Evolutionary conservation across 805 yeast species (phyloP).

Genomic region (Zygoascus ofunaensis): DNA sequence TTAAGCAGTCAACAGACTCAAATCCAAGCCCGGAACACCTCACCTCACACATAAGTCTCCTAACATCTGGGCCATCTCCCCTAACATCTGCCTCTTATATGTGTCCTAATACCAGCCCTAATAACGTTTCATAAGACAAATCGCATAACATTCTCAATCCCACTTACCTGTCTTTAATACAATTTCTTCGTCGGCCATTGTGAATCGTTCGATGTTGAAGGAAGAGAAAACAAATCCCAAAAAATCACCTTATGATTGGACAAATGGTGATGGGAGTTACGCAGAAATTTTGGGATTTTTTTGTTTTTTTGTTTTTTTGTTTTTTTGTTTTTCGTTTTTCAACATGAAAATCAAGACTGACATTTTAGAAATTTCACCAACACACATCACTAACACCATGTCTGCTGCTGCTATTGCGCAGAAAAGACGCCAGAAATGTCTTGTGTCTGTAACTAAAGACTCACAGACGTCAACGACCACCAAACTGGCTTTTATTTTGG

Average conservation of each 20-base stretch:
- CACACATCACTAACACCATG: too few relatives aligned
- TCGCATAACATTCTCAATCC: too few relatives aligned
- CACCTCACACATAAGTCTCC: neutral
- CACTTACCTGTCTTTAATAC: conserved; percentile 18
- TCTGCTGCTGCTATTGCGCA: neutral
- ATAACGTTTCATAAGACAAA: neutral
- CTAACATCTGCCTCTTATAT: neutral
- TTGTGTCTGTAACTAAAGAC: neutral
- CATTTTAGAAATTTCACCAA: too few relatives aligned
- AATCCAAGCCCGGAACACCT: too few relatives aligned
- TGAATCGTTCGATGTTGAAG: conserved; percentile 1
- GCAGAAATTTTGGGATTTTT: neutral
- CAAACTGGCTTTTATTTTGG: too few relatives aligned
- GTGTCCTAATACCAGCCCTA: neutral
- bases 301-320: too few relatives aligned
- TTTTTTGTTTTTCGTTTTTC: too few relatives aligned
- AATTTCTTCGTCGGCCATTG: conserved; percentile 6
- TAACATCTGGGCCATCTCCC: neutral
- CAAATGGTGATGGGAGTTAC: conserved; percentile 3
- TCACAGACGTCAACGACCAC: too few relatives aligned
- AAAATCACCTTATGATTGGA: conserved; percentile 6
- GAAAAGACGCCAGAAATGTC: neutral
- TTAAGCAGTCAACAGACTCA: too few relatives aligned
- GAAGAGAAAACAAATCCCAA: conserved; percentile 2
- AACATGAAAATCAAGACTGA: neutral